phyloP scores from a whole-genome alignment of 768 basidiomycete species.

The Termitomyces sp. region DNA sequence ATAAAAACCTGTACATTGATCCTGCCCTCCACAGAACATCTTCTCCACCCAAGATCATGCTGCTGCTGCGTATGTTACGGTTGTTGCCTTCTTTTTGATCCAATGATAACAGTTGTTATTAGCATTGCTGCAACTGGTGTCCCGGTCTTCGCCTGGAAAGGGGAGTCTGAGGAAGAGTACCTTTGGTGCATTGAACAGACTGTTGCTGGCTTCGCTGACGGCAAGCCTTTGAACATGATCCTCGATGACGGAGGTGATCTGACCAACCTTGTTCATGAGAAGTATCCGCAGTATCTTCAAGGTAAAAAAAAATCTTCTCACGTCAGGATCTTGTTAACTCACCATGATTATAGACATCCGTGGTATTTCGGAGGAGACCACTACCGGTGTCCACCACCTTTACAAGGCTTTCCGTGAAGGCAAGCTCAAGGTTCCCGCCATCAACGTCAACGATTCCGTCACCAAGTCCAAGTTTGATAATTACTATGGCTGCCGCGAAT shows the following conservation, averaged over 20 bases:
- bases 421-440: constrained; percentile 94
- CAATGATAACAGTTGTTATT: constrained; percentile 6
- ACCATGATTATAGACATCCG: constrained; percentile 59
- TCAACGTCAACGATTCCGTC: constrained; percentile 99
- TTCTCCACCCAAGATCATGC: constrained; percentile 99
- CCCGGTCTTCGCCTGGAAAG: constrained; percentile 99
- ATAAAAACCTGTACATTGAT: neutral
- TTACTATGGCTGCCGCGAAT: constrained; percentile 99
- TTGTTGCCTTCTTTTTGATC: neutral
- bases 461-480: constrained; percentile 99
- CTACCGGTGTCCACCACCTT: constrained; percentile 98
- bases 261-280: constrained; percentile 92
- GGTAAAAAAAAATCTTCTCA: constrained; percentile 34
- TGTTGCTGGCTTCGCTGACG: constrained; percentile 79
- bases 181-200: constrained; percentile 98
- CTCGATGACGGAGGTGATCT: constrained; percentile 99
- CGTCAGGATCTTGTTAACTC: neutral
- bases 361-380: constrained; percentile 98
- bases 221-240: constrained; percentile 94
- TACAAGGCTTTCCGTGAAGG: constrained; percentile 98
- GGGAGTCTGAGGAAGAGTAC: constrained; percentile 99
- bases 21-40: constrained; percentile 67
- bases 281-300: constrained; percentile 85
- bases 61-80: constrained; percentile 77
- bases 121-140: constrained; percentile 98